Evolutionary conservation across 1,284 basidiomycete genomes (phyloP).

Genomic region (Trametes versicolor): DNA sequence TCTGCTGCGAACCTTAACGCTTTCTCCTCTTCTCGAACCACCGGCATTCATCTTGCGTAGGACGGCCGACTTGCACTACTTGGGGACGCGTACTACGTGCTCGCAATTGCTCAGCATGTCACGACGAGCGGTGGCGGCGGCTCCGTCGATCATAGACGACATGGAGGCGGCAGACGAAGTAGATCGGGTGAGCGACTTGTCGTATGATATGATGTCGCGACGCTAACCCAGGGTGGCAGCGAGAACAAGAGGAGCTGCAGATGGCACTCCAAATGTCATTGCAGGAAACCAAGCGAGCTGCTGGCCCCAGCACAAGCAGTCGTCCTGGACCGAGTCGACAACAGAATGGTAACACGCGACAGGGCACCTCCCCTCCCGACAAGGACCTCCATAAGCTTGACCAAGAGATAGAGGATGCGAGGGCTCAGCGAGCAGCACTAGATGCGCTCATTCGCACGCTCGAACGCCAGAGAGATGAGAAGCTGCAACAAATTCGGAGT

Average conservation of each 20-base stretch:
- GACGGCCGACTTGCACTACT: no score
- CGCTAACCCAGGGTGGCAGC: no score
- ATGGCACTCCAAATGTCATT: constrained; percentile 17
- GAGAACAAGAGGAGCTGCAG: constrained; percentile 22
- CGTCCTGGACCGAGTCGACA: neutral
- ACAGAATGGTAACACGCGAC: neutral
- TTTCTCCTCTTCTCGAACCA: neutral
- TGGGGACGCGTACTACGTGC: no score
- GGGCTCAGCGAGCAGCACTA: constrained; percentile 14
- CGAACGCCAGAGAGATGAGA: constrained; percentile 17
- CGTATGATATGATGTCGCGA: no score
- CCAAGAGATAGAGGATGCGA: constrained; percentile 21
- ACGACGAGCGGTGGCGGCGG: neutral
- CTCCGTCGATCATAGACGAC: constrained; percentile 10
- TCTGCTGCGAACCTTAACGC: neutral
- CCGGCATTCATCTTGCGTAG: neutral
- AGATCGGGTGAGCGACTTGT: constrained; percentile 14
- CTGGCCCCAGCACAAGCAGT: neutral
- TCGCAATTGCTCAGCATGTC: neutral
- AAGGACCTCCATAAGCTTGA: constrained; percentile 18
- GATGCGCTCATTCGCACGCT: constrained; percentile 19
- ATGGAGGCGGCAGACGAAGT: constrained; percentile 15
- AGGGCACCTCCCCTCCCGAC: neutral
- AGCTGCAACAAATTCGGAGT: constrained; percentile 14
- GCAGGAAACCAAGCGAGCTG: constrained; percentile 6